These are phyloP conservation scores for Pseudogymnoascus sp. DNA, from an alignment of 2,329 filamentous ascomycete species.

Conservation along the genomic window DNA sequence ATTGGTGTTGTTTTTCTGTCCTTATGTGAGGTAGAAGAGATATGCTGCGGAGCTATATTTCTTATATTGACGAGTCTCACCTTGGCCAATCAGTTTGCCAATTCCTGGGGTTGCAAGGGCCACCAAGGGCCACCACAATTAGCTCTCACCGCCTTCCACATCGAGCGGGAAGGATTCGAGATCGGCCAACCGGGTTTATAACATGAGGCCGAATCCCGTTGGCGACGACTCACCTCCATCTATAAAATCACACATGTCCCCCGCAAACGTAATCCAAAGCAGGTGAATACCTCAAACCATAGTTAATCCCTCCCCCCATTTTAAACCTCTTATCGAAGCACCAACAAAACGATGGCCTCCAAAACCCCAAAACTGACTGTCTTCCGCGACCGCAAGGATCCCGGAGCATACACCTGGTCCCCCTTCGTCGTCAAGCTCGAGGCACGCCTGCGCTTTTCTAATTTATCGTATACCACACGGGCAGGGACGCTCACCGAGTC, in stretches of 20 bases:
- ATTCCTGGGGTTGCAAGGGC: too few relatives aligned
- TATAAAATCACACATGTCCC: not conserved
- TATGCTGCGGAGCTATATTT: too few relatives aligned
- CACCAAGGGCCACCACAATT: too few relatives aligned
- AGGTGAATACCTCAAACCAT: not conserved
- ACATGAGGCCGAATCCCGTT: not conserved
- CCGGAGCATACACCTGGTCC: conserved; percentile 38
- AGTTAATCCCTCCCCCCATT: not conserved
- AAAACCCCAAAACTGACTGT: not conserved
- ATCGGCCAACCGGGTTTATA: conserved; percentile 4
- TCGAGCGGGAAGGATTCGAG: not conserved
- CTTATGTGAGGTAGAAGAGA: too few relatives aligned
- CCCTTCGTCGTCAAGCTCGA: conserved; percentile 58
- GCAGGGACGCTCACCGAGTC: conserved; percentile 30
- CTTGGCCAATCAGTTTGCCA: not conserved
- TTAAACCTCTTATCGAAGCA: not conserved
- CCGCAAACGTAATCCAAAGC: not conserved
- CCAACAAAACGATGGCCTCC: not conserved
- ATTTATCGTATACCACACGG: conserved; percentile 38
- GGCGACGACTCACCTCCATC: not conserved
- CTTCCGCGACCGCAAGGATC: not conserved
- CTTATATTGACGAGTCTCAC: too few relatives aligned
- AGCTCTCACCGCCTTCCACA: not conserved
- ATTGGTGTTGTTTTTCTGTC: too few relatives aligned
- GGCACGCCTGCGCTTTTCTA: conserved; percentile 48